Conservation (phyloP, 257 asterid genomes). For the Penstemon davidsonii region DNA sequence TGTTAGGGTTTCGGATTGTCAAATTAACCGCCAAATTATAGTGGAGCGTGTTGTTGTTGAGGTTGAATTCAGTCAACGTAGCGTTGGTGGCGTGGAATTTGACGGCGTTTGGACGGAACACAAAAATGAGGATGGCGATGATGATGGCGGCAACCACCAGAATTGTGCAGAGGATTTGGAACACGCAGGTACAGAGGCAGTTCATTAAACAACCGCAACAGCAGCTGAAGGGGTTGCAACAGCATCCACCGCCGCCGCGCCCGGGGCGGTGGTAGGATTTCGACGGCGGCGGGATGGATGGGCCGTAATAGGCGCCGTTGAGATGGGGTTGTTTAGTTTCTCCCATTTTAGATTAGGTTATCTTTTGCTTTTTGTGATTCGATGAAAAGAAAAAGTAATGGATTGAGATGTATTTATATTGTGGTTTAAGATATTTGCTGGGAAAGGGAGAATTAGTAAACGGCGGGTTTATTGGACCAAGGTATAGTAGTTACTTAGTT, state of each 20-base stretch:
- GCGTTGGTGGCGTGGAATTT: constrained; percentile 45
- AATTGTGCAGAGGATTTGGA: constrained; percentile 48
- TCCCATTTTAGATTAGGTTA: constrained; percentile 29
- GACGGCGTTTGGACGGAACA: constrained; percentile 51
- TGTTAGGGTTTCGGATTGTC: constrained; percentile 54
- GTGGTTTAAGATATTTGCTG: background rate
- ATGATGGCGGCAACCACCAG: constrained; percentile 31
- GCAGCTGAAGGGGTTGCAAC: constrained; percentile 56
- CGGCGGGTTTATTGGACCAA: background rate
- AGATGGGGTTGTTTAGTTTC: constrained; percentile 38
- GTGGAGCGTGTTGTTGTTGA: constrained; percentile 35
- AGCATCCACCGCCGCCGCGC: constrained; percentile 50
- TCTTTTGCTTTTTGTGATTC: background rate
- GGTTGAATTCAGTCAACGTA: constrained; percentile 40
- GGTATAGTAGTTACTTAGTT: too few relatives aligned
- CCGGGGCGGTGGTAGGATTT: constrained; percentile 68
- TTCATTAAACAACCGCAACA: constrained; percentile 47
- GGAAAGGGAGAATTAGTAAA: constrained; percentile 18
- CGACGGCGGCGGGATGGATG: constrained; percentile 64
- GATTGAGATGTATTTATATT: background rate
- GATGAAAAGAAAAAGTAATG: background rate
- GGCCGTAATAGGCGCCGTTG: constrained; percentile 94
- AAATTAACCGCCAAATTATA: constrained; percentile 48
- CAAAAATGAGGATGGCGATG: constrained; percentile 37
- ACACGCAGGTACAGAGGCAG: constrained; percentile 47